phyloP scores from a whole-genome alignment of 768 basidiomycete genomes.

The Cytidiella melzeri region DNA sequence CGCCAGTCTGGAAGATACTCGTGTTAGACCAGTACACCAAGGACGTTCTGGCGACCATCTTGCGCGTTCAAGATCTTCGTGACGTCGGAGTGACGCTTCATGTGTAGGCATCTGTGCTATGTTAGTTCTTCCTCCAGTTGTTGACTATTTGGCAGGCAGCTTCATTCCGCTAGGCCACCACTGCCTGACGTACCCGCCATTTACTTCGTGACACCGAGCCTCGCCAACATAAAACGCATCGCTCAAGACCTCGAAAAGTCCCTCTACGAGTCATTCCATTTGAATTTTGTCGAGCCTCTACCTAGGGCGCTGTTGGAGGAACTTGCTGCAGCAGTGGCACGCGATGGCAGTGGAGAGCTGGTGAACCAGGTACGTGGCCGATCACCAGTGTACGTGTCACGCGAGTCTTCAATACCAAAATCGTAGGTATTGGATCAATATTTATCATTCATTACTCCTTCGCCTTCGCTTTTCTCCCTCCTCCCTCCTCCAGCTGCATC shows the following conservation, averaged over 20 bases:
- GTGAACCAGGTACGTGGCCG: slow-evolving; percentile 58
- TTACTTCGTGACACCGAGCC: slow-evolving; percentile 92
- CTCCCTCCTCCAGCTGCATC: slow-evolving; percentile 46
- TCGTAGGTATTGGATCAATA: slow-evolving; percentile 90
- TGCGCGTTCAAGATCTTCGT: slow-evolving; percentile 93
- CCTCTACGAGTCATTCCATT: slow-evolving; percentile 88
- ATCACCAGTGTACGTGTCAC: slow-evolving; percentile 18
- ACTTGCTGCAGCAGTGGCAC: slow-evolving; percentile 82
- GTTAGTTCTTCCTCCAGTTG: not conserved
- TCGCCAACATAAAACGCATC: slow-evolving; percentile 82
- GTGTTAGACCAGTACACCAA: slow-evolving; percentile 94
- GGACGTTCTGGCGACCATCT: slow-evolving; percentile 90
- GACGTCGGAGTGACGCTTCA: slow-evolving; percentile 97
- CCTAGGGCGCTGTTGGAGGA: slow-evolving; percentile 89
- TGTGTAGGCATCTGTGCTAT: slow-evolving; percentile 56
- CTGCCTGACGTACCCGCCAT: slow-evolving; percentile 94
- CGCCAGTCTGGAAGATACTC: slow-evolving; percentile 94
- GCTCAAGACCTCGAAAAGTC: slow-evolving; percentile 87
- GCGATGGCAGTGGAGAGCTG: slow-evolving; percentile 74
- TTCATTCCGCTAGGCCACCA: slow-evolving; percentile 83
- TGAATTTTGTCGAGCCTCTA: slow-evolving; percentile 93
- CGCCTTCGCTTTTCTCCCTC: slow-evolving; percentile 88
- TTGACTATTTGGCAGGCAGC: slow-evolving; percentile 54
- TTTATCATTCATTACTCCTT: slow-evolving; percentile 92
- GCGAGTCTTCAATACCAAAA: too few species aligned